Base-by-base conservation (phyloP, 2,329 filamentous ascomycete genomes). In the Aureobasidium sp. region DNA sequence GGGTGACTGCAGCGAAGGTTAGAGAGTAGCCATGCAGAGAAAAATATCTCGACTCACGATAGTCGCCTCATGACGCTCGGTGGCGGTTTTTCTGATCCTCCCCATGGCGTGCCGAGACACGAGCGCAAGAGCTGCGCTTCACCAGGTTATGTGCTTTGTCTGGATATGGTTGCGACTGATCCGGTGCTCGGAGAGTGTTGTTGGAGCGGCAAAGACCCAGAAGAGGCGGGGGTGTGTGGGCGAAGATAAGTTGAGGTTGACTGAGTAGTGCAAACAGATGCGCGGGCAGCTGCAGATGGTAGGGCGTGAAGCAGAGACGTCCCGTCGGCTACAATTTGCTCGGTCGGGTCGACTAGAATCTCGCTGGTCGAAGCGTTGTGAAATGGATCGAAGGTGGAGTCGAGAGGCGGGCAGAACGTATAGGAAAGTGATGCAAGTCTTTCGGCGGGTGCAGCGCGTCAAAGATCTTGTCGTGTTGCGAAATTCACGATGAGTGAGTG, bases 1-100 rank as follows among this genome's bases (percentile, higher is more conserved):
- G 67, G 91, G 88, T 74, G 94, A 96, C 90, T 97, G 68, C 52
- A 42, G 61, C 39, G 15, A 33, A 48, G 14, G 68, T 75, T 64
- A 74, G 72, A 24, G 29, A 29, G n/a, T n/a, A 8, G 15, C 9
- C 8, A 5, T n/a, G 54, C 33, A 44, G 39, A 35, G 48, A 33
- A 29, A 45, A 8, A 52, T 12, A 17, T 27, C 31, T 31, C 12
- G 12, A 67, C 74, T 65, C 72, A 79, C 77, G 69, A 81, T 72
- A 65, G 79, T 81, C 50, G 78, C 78, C 68, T 79, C 79, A 74
- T 82, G 80, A 69, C 79, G 76, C 69, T 79, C 76, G 53, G 77
- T 79, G 68, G 80, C 78, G 67, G 77, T 75, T 74, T 82, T 82
- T 74, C 80, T 81, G 71, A 82, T 82, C 77, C 78, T 80, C 74